phyloP scores from a whole-genome alignment of 257 asterid species.

The Gentiana macrophylla region DNA sequence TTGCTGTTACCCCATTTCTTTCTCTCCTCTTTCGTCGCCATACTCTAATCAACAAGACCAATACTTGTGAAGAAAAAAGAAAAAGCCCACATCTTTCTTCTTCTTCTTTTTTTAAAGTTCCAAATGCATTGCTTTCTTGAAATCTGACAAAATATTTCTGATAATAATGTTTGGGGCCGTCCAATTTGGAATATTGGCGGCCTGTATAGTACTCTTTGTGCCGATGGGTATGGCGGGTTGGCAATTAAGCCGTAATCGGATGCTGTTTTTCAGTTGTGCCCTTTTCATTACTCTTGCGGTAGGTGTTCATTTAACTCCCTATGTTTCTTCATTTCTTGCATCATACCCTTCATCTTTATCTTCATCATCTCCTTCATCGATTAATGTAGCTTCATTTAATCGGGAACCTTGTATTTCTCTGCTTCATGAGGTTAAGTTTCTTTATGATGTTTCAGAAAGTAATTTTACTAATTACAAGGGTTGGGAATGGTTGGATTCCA shows the following conservation, averaged over 20 bases:
- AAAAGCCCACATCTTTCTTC: background rate
- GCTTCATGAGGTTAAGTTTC: slow-evolving; percentile 39
- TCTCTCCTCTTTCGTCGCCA: slow-evolving; percentile 1
- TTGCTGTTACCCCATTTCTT: slow-evolving; percentile 12
- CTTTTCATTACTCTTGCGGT: slow-evolving; percentile 94
- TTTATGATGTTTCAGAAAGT: slow-evolving; percentile 8
- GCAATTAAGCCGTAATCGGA: slow-evolving; percentile 94
- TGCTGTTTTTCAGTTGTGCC: slow-evolving; percentile 95
- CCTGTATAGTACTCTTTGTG: slow-evolving; percentile 75
- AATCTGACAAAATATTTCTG: background rate
- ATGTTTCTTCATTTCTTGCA: slow-evolving; percentile 41
- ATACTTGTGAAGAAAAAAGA: background rate
- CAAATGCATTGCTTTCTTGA: slow-evolving; percentile 7
- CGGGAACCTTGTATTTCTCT: slow-evolving; percentile 56
- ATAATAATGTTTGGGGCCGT: slow-evolving; percentile 66
- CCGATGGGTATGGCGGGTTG: slow-evolving; percentile 99
- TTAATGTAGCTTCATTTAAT: slow-evolving; percentile 17
- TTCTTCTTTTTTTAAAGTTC: background rate
- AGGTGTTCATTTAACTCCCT: slow-evolving; percentile 83
- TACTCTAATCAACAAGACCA: background rate
- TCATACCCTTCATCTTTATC: slow-evolving; percentile 20
- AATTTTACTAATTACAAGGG: slow-evolving; percentile 19
- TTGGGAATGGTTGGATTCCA: slow-evolving; percentile 65
- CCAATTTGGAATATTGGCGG: slow-evolving; percentile 81
- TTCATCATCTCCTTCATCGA: slow-evolving; percentile 12